Conservation (phyloP, 2,329 filamentous ascomycete species). For the Apiospora sp. region DNA sequence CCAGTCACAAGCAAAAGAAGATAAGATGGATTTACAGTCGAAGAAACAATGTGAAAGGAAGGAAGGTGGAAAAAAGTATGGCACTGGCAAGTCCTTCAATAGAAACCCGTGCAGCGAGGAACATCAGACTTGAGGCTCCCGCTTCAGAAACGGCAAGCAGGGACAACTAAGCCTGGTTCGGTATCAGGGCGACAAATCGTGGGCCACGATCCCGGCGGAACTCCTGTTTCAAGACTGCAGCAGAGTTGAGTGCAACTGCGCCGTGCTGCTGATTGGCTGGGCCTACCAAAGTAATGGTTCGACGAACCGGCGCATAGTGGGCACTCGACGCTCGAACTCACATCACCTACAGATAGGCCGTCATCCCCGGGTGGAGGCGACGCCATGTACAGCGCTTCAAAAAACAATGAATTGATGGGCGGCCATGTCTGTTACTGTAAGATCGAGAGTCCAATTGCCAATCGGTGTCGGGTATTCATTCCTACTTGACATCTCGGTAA, state of each 20-base stretch:
- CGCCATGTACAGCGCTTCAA: background rate
- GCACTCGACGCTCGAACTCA: background rate
- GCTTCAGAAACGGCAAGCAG: conserved; percentile 20
- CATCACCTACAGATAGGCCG: background rate
- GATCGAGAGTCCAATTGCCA: background rate
- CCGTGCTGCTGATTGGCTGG: conserved; percentile 15
- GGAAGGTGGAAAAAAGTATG: conserved; percentile 8
- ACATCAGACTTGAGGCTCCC: conserved; percentile 21
- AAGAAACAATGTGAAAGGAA: conserved; percentile 25
- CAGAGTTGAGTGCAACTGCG: conserved; percentile 22
- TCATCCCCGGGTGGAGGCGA: background rate
- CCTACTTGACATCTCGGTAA: background rate
- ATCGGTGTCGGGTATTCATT: background rate
- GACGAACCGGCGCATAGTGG: conserved; percentile 13
- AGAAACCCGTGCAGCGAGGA: background rate
- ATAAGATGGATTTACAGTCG: conserved; percentile 29
- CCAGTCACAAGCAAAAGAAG: conserved; percentile 37
- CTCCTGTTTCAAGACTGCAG: conserved; percentile 25
- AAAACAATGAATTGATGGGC: background rate
- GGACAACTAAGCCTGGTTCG: conserved; percentile 20
- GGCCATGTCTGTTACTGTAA: background rate
- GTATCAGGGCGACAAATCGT: conserved; percentile 17
- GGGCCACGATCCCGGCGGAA: conserved; percentile 21
- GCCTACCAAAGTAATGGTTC: background rate
- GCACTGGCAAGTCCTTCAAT: conserved; percentile 14